Percentiles rank a stretch among this genome's conserved stretches.
Conservation (phyloP, 1,284 basidiomycete species). For the Anthracocystis setariae region DNA sequence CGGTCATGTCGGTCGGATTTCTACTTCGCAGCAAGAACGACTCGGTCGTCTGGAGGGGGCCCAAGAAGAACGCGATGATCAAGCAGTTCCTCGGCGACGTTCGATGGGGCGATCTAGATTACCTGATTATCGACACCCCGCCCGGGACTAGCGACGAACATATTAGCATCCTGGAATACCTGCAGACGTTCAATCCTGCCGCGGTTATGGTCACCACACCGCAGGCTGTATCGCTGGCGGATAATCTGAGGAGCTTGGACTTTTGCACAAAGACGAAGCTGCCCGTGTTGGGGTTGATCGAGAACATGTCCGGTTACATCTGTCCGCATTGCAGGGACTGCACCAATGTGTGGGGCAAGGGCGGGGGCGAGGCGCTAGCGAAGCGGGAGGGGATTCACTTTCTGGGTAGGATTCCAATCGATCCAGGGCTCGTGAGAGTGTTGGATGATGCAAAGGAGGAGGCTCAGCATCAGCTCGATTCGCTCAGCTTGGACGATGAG, state of each 20-base stretch:
- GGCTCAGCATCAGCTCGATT: conserved; percentile 17
- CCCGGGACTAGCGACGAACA: conserved; percentile 98
- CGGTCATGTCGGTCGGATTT: conserved; percentile 97
- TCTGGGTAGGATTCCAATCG: conserved; percentile 90
- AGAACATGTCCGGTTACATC: conserved; percentile 99
- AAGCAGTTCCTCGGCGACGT: conserved; percentile 96
- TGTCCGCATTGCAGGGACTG: conserved; percentile 87
- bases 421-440: conserved; percentile 87
- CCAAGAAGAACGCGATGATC: conserved; percentile 99
- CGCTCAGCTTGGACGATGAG: conserved; percentile 2
- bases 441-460: conserved; percentile 77
- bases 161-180: conserved; percentile 90
- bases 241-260: conserved; percentile 93
- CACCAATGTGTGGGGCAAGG: conserved; percentile 92
- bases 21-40: conserved; percentile 88
- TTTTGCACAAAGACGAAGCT: conserved; percentile 88
- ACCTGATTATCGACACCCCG: conserved; percentile 95
- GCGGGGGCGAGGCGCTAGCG: conserved; percentile 82
- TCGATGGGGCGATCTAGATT: conserved; percentile 95
- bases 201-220: conserved; percentile 95
- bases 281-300: conserved; percentile 91
- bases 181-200: conserved; percentile 75
- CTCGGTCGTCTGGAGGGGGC: conserved; percentile 96
- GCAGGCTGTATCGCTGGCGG: conserved; percentile 93
- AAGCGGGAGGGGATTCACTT: conserved; percentile 79